phyloP scores from a whole-genome alignment of 2,329 filamentous ascomycete genomes.

The Colletotrichum theobromicola region DNA sequence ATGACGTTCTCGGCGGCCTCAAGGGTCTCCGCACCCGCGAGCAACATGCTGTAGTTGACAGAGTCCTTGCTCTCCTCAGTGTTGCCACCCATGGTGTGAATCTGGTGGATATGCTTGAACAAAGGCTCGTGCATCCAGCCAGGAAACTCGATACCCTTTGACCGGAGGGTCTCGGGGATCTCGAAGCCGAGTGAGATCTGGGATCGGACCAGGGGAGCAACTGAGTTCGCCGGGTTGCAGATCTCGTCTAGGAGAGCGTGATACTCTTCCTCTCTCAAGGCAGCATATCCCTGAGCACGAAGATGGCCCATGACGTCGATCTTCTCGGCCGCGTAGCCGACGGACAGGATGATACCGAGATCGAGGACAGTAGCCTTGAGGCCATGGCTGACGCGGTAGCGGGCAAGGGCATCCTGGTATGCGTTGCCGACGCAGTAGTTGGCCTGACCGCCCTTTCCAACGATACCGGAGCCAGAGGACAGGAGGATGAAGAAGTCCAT shows the following conservation, averaged over 20 bases:
- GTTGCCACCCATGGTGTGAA: neutral
- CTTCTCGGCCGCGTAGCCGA: conserved; percentile 32
- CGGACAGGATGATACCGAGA: conserved; percentile 54
- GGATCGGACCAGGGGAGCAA: neutral
- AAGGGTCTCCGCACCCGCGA: neutral
- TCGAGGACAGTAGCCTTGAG: conserved; percentile 53
- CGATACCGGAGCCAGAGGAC: conserved; percentile 30
- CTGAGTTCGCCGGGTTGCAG: neutral
- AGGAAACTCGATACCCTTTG: neutral
- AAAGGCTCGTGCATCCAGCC: neutral
- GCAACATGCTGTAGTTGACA: neutral
- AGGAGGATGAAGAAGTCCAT: conserved; percentile 42
- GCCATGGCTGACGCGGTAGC: conserved; percentile 41
- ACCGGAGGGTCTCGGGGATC: neutral
- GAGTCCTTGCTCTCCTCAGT: neutral
- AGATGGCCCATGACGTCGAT: neutral
- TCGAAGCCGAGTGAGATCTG: neutral
- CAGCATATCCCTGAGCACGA: neutral
- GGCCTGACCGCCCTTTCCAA: conserved; percentile 37
- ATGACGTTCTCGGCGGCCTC: conserved; percentile 25
- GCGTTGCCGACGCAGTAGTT: conserved; percentile 49
- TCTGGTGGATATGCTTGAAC: neutral
- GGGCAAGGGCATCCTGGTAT: conserved; percentile 46
- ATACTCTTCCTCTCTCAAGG: neutral
- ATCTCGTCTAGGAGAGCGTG: neutral